phyloP scores from a whole-genome alignment of 2,329 filamentous ascomycete genomes.

The Keithomyces neogunnii region DNA sequence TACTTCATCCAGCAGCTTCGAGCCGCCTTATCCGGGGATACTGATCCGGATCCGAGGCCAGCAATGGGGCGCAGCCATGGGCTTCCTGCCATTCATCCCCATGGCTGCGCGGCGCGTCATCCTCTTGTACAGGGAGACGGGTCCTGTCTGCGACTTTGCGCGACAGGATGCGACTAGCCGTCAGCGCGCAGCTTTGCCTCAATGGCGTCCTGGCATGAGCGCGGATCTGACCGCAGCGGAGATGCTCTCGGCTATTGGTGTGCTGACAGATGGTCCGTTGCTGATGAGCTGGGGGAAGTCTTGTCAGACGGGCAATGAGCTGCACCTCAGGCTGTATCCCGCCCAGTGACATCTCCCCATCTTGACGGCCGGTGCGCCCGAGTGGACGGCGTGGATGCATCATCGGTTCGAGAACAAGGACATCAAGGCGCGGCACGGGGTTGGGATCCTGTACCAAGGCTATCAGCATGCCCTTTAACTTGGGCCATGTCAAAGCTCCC shows the following conservation, averaged over 20 bases:
- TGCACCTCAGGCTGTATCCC: background rate
- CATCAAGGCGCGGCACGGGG: background rate
- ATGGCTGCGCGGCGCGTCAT: conserved; percentile 3
- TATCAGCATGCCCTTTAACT: background rate
- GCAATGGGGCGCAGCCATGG: background rate
- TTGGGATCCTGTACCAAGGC: background rate
- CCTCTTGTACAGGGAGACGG: conserved; percentile 2
- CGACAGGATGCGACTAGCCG: conserved; percentile 2
- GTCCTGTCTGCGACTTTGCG: conserved; percentile 2
- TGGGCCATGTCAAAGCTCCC: background rate
- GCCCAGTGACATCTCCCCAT: background rate
- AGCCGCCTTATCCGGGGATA: background rate
- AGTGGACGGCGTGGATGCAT: background rate
- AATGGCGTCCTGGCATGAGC: background rate
- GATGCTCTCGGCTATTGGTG: background rate
- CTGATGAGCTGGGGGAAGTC: conserved; percentile 2
- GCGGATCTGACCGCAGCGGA: background rate
- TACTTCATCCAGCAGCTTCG: background rate
- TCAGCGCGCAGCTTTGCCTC: conserved; percentile 5
- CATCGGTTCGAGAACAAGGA: background rate
- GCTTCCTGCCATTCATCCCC: conserved; percentile 6
- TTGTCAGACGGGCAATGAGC: background rate
- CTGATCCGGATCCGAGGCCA: background rate
- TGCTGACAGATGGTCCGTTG: background rate
- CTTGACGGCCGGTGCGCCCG: background rate